Base-by-base conservation (phyloP, 805 yeast species). In the Hagleromyces aurorensis region DNA sequence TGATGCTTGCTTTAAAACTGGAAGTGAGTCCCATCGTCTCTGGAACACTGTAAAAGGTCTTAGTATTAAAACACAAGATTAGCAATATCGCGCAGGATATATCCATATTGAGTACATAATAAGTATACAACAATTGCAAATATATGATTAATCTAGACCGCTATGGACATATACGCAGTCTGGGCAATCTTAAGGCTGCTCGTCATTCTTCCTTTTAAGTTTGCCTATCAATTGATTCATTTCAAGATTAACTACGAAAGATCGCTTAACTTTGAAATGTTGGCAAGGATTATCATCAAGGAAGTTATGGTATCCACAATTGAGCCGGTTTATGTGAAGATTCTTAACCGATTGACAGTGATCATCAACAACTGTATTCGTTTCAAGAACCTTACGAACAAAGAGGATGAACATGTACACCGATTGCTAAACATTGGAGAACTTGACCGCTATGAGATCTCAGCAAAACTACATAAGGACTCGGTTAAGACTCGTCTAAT, bases 301-400 rank as follows among this genome's bases (percentile, higher is more conserved):
- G 40, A 37, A 12, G 39, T 44, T 11, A 27, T 43, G n/a, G 12
- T 25, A 3, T n/a, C 36, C n/a, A 33, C 42, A 4, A 18, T 15
- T 23, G 10, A 23, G 11, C 7, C 10, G 16, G 5, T 13, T 6
- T 12, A 8, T 13, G 7, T 12, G 5, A 13, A 13, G 10, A 13
- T 13, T 13, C 16, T 23, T 7, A 7, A n/a, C n/a, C 6, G 12
- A 16, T 13, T 13, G 23, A 4, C 16, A 6, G 4, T 23, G 4
- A 10, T 23, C 5, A 17, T 5, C 11, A 5, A 12, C 6, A 15
- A 5, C 7, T 7, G 13, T 23, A 13, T 7, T 11, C n/a, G 11
- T 4, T 13, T 12, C n/a, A 6, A 7, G 11, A 9, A 7, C 16
- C 8, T 7, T 8, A 13, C 6, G n/a, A 13, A n/a, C 8, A 7